phyloP scores from a whole-genome alignment of 768 basidiomycete species.

The Auriscalpium microsporum region DNA sequence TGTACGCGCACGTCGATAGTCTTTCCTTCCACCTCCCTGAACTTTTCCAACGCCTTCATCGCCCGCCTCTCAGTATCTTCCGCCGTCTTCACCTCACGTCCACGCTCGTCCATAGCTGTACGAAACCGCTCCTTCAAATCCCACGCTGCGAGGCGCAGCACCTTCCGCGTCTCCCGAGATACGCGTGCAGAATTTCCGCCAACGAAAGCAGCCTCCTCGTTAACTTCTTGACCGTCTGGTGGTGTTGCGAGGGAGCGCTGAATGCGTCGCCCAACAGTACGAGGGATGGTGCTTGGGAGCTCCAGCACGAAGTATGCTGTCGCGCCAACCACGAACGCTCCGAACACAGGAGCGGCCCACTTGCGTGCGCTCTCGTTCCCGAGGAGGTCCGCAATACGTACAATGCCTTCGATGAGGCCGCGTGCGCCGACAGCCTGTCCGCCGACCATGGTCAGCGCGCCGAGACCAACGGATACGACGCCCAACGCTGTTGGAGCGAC shows the following conservation, averaged over 20 bases:
- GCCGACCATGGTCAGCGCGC: constrained; percentile 85
- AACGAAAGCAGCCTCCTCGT: constrained; percentile 46
- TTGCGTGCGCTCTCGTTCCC: constrained; percentile 72
- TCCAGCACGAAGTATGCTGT: constrained; percentile 79
- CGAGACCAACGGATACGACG: constrained; percentile 67
- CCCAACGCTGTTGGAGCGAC: constrained; percentile 56
- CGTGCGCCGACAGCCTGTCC: constrained; percentile 73
- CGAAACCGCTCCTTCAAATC: constrained; percentile 80
- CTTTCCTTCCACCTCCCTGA: constrained; percentile 46
- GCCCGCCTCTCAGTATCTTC: constrained; percentile 73
- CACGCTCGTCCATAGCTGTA: constrained; percentile 69
- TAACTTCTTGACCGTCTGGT: constrained; percentile 39
- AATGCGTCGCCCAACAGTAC: constrained; percentile 82
- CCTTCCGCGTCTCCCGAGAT: constrained; percentile 84
- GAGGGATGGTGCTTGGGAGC: constrained; percentile 81
- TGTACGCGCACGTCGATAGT: constrained; percentile 31
- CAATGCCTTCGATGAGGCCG: constrained; percentile 67
- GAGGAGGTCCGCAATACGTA: constrained; percentile 70
- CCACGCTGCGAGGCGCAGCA: constrained; percentile 84
- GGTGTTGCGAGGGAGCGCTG: constrained; percentile 46
- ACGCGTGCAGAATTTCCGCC: constrained; percentile 64
- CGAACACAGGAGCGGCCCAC: constrained; percentile 84
- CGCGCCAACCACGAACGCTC: constrained; percentile 64
- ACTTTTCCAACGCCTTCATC: constrained; percentile 61
- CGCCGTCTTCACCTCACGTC: constrained; percentile 64